phyloP scores from a whole-genome alignment of 2,329 filamentous ascomycete species.

The Xylaria sp. region DNA sequence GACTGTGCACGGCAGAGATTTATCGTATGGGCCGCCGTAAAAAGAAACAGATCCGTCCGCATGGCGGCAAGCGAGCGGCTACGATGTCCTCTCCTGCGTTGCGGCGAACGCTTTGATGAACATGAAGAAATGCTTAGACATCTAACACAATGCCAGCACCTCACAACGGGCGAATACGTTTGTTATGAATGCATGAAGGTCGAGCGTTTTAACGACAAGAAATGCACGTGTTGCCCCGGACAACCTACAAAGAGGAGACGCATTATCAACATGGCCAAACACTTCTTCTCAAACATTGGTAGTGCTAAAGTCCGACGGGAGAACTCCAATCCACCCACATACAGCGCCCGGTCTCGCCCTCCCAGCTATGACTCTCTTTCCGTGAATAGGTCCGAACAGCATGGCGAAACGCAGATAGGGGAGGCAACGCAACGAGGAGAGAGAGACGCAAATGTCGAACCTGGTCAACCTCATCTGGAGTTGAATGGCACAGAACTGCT shows the following conservation, averaged over 20 bases:
- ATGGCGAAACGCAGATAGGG: constrained; percentile 39
- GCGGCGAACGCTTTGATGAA: constrained; percentile 59
- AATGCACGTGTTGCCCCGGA: constrained; percentile 61
- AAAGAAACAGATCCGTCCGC: constrained; percentile 60
- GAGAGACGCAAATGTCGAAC: constrained; percentile 20
- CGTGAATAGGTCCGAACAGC: constrained; percentile 42
- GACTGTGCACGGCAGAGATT: constrained; percentile 65
- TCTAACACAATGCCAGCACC: constrained; percentile 59
- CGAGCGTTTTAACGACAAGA: constrained; percentile 63
- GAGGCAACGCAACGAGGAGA: constrained; percentile 30
- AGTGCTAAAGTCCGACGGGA: constrained; percentile 55
- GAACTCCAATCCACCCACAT: constrained; percentile 43
- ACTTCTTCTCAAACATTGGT: constrained; percentile 63
- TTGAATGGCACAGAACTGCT: constrained; percentile 61
- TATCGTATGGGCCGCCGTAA: constrained; percentile 66
- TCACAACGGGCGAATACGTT: constrained; percentile 63
- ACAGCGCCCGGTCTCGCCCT: constrained; percentile 50
- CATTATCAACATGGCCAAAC: constrained; percentile 63
- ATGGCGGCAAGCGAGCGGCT: constrained; percentile 60
- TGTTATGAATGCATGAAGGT: constrained; percentile 64
- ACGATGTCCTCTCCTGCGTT: constrained; percentile 63
- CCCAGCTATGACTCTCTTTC: constrained; percentile 59
- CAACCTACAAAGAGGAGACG: constrained; percentile 62
- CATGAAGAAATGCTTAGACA: constrained; percentile 66
- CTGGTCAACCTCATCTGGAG: constrained; percentile 51